A percentile compares a stretch with the other conserved stretches of the same genome.
Conservation (phyloP, 192 early-diverging fungal genomes). For the Diversispora epigaea region DNA sequence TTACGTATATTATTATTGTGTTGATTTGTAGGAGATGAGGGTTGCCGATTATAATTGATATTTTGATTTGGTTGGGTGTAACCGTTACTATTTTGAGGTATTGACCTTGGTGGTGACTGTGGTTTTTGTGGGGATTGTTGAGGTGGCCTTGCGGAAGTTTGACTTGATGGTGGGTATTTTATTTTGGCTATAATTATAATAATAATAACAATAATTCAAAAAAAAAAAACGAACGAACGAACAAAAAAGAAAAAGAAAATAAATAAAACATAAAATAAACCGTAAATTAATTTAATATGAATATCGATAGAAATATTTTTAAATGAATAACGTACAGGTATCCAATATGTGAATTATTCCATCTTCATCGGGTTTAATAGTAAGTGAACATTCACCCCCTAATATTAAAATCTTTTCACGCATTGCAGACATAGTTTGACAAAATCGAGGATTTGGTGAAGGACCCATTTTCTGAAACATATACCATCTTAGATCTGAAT, state of each 20-base stretch:
- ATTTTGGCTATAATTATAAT: conserved; percentile 43
- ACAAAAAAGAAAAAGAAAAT: no score
- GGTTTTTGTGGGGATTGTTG: neutral
- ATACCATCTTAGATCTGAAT: conserved; percentile 51
- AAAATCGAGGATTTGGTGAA: conserved; percentile 43
- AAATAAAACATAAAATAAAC: no score
- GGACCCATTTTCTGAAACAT: conserved; percentile 48
- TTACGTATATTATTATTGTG: no score
- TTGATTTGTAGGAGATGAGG: no score
- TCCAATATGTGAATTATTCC: conserved; percentile 47
- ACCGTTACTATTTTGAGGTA: neutral
- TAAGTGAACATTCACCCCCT: conserved; percentile 45
- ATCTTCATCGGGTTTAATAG: conserved; percentile 43
- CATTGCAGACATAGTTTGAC: conserved; percentile 45
- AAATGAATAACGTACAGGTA: conserved; percentile 39
- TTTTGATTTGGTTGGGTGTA: neutral
- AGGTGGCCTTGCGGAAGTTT: neutral
- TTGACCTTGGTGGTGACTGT: neutral
- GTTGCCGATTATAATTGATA: neutral
- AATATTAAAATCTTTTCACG: conserved; percentile 51
- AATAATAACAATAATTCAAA: no score
- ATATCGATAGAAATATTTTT: neutral
- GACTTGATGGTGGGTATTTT: conserved; percentile 33
- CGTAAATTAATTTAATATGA: neutral
- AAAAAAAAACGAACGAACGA: no score